Evolutionary conservation across 495 filamentous ascomycete species (phyloP), one percentile per base, ranked within the genome.

Genomic region (Penicillium paradoxum): DNA sequence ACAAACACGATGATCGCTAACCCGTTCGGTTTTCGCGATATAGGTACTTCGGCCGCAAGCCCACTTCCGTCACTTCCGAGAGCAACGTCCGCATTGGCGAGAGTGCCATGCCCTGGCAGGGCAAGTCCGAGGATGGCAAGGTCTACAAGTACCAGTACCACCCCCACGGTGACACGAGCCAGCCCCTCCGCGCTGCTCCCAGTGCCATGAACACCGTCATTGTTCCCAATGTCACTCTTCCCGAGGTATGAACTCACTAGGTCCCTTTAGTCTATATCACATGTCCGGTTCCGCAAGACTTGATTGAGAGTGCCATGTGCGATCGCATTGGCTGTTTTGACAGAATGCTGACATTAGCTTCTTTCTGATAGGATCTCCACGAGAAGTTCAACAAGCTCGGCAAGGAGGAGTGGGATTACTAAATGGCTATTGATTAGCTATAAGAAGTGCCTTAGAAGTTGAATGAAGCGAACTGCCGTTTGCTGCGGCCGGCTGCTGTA

Each of bases 301-400:
- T 21, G 10, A 19, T 15, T 6, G 0, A 43, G 27, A 46, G 33
- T 29, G 15, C 25, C 24, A 34, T 33, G 19, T 18, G 17, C 25
- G 29, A 30, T 33, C 18, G 18, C 19, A 25, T 24, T 70, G 45
- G 69, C 48, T 39, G 39, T 38, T n/a, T 55, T 38, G 49, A 15
- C 57, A 50, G 18, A 42, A 43, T 43, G 21, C 49, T 51, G 29
- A 51, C 49, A 41, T 7, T 11, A 30, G 24, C 25, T 32, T 32
- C 24, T 41, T 48, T 59, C 15, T 33, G 46, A 32, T 53, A 96
- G 93, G 75, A 82, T 44, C 81, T 95, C 50, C 93, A 98, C 74
- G 93, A 97, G 60, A 84, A 84, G 70, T 97, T 83, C 81, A 98
- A 98, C 83, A 98, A 98, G 82, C 96, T 85, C 80, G 93, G 92